Conservation (phyloP, 768 basidiomycete species). For the Kwoniella sp. region DNA sequence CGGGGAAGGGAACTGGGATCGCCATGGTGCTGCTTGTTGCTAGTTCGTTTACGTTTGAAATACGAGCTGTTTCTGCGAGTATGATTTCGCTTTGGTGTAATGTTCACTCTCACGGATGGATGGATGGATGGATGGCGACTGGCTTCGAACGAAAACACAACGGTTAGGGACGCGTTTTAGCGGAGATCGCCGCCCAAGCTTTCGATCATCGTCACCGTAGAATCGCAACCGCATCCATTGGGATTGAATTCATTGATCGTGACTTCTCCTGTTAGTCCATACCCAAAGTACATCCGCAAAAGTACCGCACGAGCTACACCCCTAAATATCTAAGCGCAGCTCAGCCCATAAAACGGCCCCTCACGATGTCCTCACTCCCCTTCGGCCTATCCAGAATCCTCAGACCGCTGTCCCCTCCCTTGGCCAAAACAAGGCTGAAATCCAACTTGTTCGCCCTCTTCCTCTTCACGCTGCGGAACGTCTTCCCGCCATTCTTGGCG, state of each 20-base stretch:
- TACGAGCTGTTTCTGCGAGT: too few species aligned
- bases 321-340: too few species aligned
- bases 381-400: slow-evolving; percentile 18
- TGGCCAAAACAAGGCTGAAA: slow-evolving; percentile 39
- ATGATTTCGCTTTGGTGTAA: too few species aligned
- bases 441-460: slow-evolving; percentile 42
- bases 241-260: too few species aligned
- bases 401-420: slow-evolving; percentile 22
- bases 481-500: slow-evolving; percentile 41
- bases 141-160: too few species aligned
- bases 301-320: too few species aligned
- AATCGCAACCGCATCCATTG: too few species aligned
- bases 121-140: too few species aligned
- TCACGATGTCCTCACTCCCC: slow-evolving; percentile 9
- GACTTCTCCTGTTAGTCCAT: too few species aligned
- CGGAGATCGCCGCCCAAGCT: background rate
- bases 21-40: slow-evolving; percentile 1
- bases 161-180: background rate
- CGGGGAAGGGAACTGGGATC: background rate
- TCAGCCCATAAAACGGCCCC: background rate
- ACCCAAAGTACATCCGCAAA: too few species aligned
- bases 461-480: slow-evolving; percentile 18
- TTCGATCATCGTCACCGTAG: background rate
- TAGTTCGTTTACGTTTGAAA: too few species aligned
- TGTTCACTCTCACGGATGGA: too few species aligned